These are phyloP conservation scores for Wilhelminamyces savonicus DNA, from an alignment of 805 yeast species.

Conservation along the genomic window DNA sequence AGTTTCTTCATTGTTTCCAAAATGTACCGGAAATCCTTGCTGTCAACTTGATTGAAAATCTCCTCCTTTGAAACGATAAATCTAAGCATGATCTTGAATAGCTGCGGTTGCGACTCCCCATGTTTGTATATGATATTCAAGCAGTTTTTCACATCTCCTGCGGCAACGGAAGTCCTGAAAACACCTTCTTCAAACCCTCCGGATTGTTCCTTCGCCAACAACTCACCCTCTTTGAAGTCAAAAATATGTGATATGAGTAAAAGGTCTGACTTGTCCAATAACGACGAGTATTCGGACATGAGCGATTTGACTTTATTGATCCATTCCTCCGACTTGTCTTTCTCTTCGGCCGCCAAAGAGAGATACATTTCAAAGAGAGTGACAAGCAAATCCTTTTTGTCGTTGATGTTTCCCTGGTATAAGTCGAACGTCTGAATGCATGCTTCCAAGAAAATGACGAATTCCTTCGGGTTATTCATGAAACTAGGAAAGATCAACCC, in stretches of 20 bases:
- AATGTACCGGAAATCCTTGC: constrained; percentile 40
- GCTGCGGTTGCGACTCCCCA: constrained; percentile 57
- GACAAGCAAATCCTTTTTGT: constrained; percentile 65
- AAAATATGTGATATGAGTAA: constrained; percentile 53
- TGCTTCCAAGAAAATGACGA: constrained; percentile 89
- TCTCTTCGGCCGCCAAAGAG: constrained; percentile 41
- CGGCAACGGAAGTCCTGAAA: constrained; percentile 58
- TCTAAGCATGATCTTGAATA: constrained; percentile 60
- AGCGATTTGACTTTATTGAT: constrained; percentile 53
- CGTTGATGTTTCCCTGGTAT: constrained; percentile 65
- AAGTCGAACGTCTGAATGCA: constrained; percentile 72
- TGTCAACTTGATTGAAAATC: constrained; percentile 47
- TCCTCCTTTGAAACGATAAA: constrained; percentile 53
- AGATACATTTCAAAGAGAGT: constrained; percentile 82
- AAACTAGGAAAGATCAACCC: constrained; percentile 81
- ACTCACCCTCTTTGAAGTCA: constrained; percentile 46
- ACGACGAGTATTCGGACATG: constrained; percentile 38
- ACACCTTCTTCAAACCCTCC: constrained; percentile 50
- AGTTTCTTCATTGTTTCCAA: constrained; percentile 46
- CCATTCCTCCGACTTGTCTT: constrained; percentile 44
- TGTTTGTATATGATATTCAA: constrained; percentile 50
- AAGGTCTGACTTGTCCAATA: constrained; percentile 51
- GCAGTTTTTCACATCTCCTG: constrained; percentile 53
- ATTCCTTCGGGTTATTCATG: constrained; percentile 78
- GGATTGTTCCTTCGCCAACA: constrained; percentile 28